Percentiles rank a stretch among this genome's conserved stretches.
Conservation (phyloP, 2,329 filamentous ascomycete genomes). For the Boeremia lycopersici region DNA sequence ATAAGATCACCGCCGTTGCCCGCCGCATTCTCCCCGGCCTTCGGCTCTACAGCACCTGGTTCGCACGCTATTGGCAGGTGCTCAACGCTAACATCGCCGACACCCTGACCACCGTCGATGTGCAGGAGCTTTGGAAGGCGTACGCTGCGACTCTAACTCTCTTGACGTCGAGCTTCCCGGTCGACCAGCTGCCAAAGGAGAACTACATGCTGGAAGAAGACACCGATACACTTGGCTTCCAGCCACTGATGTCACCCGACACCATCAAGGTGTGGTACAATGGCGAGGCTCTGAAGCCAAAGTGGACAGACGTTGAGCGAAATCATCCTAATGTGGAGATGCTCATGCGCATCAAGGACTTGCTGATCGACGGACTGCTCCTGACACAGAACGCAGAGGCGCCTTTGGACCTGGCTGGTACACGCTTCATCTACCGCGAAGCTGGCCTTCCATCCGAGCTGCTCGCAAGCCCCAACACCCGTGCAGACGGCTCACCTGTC, state of each 20-base stretch:
- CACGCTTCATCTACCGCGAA: conserved; percentile 61
- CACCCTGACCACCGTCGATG: conserved; percentile 60
- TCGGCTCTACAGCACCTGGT: conserved; percentile 72
- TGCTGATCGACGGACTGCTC: conserved; percentile 66
- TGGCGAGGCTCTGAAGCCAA: conserved; percentile 56
- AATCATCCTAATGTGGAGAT: conserved; percentile 67
- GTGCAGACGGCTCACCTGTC: conserved; percentile 49
- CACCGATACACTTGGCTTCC: conserved; percentile 68
- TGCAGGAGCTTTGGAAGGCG: conserved; percentile 68
- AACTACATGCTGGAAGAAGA: conserved; percentile 73
- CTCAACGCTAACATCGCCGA: conserved; percentile 62
- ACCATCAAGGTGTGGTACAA: conserved; percentile 60
- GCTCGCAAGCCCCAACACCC: conserved; percentile 52
- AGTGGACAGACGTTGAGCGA: conserved; percentile 60
- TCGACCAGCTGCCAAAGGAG: conserved; percentile 60
- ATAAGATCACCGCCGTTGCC: conserved; percentile 64
- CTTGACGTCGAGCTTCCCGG: conserved; percentile 64
- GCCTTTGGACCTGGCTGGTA: conserved; percentile 55
- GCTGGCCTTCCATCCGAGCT: conserved; percentile 58
- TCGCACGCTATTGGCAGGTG: conserved; percentile 61
- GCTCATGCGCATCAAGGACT: conserved; percentile 68
- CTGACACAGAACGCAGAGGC: conserved; percentile 60
- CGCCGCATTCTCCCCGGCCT: conserved; percentile 67
- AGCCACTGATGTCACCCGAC: conserved; percentile 60
- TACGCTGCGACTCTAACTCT: conserved; percentile 68